Evolutionary conservation across 2,329 filamentous ascomycete genomes (phyloP).

Genomic region (Paecilomyces niveus): DNA sequence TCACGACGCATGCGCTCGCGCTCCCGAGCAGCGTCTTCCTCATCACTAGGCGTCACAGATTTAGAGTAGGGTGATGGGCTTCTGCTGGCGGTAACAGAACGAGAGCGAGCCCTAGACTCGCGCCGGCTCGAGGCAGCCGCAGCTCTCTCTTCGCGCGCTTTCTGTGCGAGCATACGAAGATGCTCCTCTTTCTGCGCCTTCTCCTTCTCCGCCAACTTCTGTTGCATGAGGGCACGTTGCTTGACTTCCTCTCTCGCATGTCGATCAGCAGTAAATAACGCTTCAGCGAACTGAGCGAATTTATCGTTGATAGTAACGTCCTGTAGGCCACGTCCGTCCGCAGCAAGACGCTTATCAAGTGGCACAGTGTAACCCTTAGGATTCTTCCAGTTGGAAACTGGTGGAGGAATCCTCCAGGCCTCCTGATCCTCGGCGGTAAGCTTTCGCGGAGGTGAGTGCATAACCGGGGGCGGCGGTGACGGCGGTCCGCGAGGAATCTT

Average conservation of each 20-base stretch:
- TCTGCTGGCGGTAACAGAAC: constrained; percentile 38
- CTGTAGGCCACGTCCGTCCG: constrained; percentile 83
- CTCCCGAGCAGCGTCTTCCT: constrained; percentile 65
- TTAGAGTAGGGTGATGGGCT: constrained; percentile 38
- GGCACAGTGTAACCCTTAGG: constrained; percentile 96
- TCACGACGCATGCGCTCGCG: constrained; percentile 73
- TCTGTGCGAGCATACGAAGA: constrained; percentile 77
- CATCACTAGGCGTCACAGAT: constrained; percentile 47
- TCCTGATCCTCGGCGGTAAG: constrained; percentile 96
- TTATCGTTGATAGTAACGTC: constrained; percentile 98
- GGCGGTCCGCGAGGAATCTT: constrained; percentile 92
- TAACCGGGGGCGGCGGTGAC: constrained; percentile 83
- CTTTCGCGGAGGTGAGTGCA: constrained; percentile 92
- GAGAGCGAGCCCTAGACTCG: constrained; percentile 35
- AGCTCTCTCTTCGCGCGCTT: constrained; percentile 75
- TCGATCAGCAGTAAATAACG: constrained; percentile 85
- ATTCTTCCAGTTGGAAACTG: constrained; percentile 98
- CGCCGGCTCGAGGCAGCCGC: constrained; percentile 47
- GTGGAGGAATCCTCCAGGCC: constrained; percentile 85
- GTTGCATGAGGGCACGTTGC: constrained; percentile 88
- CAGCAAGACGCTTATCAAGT: constrained; percentile 88
- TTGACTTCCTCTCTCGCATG: constrained; percentile 95
- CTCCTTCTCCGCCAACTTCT: constrained; percentile 91
- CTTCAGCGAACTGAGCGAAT: constrained; percentile 92
- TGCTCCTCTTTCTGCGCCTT: constrained; percentile 92